A percentile compares a stretch with the other conserved stretches of the same genome.
These are phyloP conservation scores for Dothideomycetidae sp. DNA, from an alignment of 2,329 filamentous ascomycete species.

Conservation along the genomic window DNA sequence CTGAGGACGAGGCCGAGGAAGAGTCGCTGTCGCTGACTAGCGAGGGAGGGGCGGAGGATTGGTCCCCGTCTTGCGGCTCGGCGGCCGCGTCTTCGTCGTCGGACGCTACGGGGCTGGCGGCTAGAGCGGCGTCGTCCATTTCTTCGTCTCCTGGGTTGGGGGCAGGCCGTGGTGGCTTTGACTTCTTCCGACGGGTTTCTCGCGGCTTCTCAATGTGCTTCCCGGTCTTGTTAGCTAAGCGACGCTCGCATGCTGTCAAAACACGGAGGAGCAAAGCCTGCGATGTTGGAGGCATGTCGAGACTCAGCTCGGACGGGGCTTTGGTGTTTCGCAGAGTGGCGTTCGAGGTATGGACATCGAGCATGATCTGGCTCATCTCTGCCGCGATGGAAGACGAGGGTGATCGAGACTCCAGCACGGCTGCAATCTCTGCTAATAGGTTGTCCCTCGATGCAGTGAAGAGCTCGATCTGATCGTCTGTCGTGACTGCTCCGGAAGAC, in stretches of 20 bases:
- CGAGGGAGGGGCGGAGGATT: conserved; percentile 55
- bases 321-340: conserved; percentile 42
- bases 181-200: conserved; percentile 29
- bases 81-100: conserved; percentile 48
- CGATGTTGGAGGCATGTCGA: conserved; percentile 50
- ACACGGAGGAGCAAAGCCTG: conserved; percentile 57
- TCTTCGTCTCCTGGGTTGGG: conserved; percentile 69
- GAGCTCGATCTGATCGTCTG: conserved; percentile 42
- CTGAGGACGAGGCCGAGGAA: conserved; percentile 6
- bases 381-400: conserved; percentile 57
- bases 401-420: conserved; percentile 34
- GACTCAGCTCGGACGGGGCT: conserved; percentile 38
- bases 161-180: conserved; percentile 23
- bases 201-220: conserved; percentile 22
- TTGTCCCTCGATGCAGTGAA: conserved; percentile 25
- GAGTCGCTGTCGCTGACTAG: not conserved
- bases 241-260: conserved; percentile 62
- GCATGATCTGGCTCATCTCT: conserved; percentile 57
- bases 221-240: conserved; percentile 52
- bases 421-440: conserved; percentile 26
- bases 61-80: conserved; percentile 18
- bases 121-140: conserved; percentile 36
- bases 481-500: conserved; percentile 31
- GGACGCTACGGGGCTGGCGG: conserved; percentile 41
- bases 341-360: conserved; percentile 73